These are phyloP conservation scores for Macaranga tanarius DNA, from an alignment of 441 rosid species.

Conservation along the genomic window DNA sequence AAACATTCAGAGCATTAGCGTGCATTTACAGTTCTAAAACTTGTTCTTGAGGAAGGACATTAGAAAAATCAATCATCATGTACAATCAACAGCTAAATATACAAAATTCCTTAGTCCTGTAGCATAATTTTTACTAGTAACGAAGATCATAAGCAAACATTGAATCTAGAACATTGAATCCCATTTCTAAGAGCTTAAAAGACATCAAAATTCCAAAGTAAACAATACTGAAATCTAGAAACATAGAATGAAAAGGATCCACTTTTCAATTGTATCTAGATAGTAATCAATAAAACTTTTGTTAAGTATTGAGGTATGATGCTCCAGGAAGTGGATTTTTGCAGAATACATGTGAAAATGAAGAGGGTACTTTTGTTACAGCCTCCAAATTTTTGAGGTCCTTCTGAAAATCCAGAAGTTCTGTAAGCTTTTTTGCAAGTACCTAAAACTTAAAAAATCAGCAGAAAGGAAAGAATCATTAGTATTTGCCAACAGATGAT, in stretches of 20 bases:
- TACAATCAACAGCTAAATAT: conserved; percentile 5
- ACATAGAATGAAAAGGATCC: conserved; percentile 16
- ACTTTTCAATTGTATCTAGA: conserved; percentile 63
- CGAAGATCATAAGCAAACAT: conserved; percentile 57
- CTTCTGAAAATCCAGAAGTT: conserved; percentile 71
- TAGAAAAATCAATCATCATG: not conserved
- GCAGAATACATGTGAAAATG: conserved; percentile 13
- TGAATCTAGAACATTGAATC: conserved; percentile 59
- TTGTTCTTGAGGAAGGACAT: not conserved
- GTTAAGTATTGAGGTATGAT: not conserved
- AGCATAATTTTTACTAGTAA: conserved; percentile 24
- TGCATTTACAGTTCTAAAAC: conserved; percentile 25
- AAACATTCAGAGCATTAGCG: not conserved
- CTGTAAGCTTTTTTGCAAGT: conserved; percentile 79
- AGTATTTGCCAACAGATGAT: not conserved
- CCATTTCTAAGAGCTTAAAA: conserved; percentile 1
- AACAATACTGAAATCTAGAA: not conserved
- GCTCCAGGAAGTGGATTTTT: not conserved
- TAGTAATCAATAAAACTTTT: conserved; percentile 2
- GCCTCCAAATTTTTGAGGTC: conserved; percentile 69
- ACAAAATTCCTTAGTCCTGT: not conserved
- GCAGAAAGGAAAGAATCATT: too few relatives aligned
- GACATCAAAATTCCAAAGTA: conserved; percentile 6
- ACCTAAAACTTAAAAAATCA: conserved; percentile 41
- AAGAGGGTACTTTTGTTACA: conserved; percentile 65